phyloP scores from a whole-genome alignment of 768 basidiomycete species.

The Leccinellum luteum region DNA sequence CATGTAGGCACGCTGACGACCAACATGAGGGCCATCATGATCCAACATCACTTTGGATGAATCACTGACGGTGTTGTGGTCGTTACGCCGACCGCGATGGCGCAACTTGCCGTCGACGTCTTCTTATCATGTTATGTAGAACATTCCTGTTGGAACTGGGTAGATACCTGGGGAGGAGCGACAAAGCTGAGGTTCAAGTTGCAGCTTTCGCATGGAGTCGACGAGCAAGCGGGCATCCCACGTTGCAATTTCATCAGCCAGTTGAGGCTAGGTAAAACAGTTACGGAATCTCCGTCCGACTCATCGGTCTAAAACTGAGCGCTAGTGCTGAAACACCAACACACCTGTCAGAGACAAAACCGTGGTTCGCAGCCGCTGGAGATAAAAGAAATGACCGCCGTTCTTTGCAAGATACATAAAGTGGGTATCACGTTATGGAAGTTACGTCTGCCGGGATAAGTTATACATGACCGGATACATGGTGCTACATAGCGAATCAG shows the following conservation, averaged over 20 bases:
- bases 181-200: too few relatives aligned
- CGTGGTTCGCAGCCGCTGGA: background rate
- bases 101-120: too few relatives aligned
- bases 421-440: background rate
- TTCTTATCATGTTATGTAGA: too few relatives aligned
- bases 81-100: background rate
- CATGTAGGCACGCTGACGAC: background rate
- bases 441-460: background rate
- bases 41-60: background rate
- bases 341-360: background rate
- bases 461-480: background rate
- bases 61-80: background rate
- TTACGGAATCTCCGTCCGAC: too few relatives aligned
- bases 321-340: too few relatives aligned
- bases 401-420: background rate
- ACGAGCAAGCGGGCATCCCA: too few relatives aligned
- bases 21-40: background rate
- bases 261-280: too few relatives aligned
- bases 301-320: too few relatives aligned
- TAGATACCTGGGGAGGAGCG: too few relatives aligned
- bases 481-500: background rate
- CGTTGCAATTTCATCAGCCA: too few relatives aligned
- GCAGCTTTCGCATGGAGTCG: too few relatives aligned
- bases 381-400: background rate
- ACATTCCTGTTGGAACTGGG: too few relatives aligned